Evolutionary conservation across 805 yeast genomes (phyloP), one percentile per base, ranked within the genome.

Genomic region (Hanseniaspora clermontiae): DNA sequence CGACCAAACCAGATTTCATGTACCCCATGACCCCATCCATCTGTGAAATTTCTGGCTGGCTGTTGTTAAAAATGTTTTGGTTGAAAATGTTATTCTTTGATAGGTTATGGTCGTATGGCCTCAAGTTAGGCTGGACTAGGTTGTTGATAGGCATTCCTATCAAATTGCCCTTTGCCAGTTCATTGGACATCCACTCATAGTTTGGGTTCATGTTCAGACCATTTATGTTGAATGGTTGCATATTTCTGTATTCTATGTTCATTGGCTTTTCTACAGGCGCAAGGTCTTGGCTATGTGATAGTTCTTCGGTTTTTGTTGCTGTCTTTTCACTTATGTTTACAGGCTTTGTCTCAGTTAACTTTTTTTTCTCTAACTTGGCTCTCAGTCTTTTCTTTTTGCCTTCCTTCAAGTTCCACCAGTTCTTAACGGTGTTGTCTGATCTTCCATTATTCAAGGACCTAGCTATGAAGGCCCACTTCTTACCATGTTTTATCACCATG

Each of bases 341-440:
- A 31, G 31, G 8, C 27, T 43, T 43, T 11, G 9, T 3, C 10
- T 11, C 34, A 3, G 8, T 27, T 14, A 27, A 24, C 19, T 43
- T 46, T 3, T 45, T 29, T 17, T 45, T 43, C 29, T 34, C 38
- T 1, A 37, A 29, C 12, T 43, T 49, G 7, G 50, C 55, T 10
- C 19, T 34, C 15, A 34, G 9, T 60, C 88, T 72, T 63, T 93
- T 77, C 59, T 95, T 73, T 59, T 95, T 75, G 66, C 86, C 87
- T 14, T 95, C 91, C 9, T 95, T 95, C 4, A 96, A 95, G 65
- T 87, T 87, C 96, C 96, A 88, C 96, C 96, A 89, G 70, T 89
- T 89, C 66, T 61, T 61, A 15, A 61, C 55, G 20, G 61, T 59
- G 40, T 61, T 88, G 68, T 88, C 96, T n/a, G 84, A 77, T 54